phyloP scores from a whole-genome alignment of 768 basidiomycete genomes.

The Candolleomyces efflorescens region DNA sequence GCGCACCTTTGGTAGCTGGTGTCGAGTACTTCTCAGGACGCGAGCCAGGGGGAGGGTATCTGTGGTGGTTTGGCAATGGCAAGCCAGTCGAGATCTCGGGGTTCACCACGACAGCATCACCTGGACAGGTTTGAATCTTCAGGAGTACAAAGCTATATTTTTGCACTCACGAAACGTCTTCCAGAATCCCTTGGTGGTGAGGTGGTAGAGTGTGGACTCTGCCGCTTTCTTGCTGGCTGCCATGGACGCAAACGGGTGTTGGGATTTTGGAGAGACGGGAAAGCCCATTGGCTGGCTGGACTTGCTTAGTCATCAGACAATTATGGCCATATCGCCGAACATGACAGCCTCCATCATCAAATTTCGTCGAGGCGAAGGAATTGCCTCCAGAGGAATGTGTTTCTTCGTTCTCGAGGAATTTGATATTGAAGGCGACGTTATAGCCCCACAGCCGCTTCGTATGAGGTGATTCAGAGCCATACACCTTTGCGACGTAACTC shows the following conservation, averaged over 20 bases:
- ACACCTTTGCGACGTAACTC: not conserved
- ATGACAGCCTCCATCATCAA: not conserved
- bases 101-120: conserved; percentile 79
- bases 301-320: conserved; percentile 6
- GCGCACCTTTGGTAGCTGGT: conserved; percentile 81
- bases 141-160: not conserved
- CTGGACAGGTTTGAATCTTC: conserved; percentile 34
- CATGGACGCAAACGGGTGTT: conserved; percentile 38
- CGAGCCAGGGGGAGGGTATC: conserved; percentile 87
- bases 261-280: not conserved
- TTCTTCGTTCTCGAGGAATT: no score
- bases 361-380: not conserved
- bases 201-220: conserved; percentile 88
- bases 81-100: conserved; percentile 90
- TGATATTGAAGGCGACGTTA: not conserved
- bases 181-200: conserved; percentile 90
- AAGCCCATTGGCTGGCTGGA: not conserved
- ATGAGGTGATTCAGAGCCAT: not conserved
- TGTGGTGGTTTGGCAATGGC: conserved; percentile 65
- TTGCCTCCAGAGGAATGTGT: not conserved
- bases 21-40: conserved; percentile 83
- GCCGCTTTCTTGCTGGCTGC: conserved; percentile 69
- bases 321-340: conserved; percentile 1
- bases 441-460: not conserved
- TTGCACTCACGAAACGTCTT: conserved; percentile 81